A percentile compares a stretch with the other conserved stretches of the same genome.
These are phyloP conservation scores for Fomitopsis serialis DNA, from an alignment of 768 basidiomycete species.

Conservation along the genomic window DNA sequence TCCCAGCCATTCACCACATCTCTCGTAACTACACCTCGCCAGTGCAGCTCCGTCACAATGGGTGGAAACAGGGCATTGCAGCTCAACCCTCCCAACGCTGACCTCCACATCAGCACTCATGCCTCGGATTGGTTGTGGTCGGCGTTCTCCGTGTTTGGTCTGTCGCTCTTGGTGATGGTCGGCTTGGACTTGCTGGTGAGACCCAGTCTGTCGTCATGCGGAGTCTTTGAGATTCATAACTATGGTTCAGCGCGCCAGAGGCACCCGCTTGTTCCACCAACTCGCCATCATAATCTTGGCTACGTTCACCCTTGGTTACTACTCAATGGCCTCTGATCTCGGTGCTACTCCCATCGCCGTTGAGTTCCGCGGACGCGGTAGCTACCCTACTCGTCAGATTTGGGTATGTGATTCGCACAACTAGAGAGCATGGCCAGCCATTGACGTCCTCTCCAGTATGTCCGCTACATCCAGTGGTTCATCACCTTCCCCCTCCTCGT, in stretches of 20 bases:
- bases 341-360: slow-evolving; percentile 40
- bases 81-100: slow-evolving; percentile 31
- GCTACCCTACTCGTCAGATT: slow-evolving; percentile 30
- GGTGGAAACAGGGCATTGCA: slow-evolving; percentile 25
- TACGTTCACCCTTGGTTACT: slow-evolving; percentile 42
- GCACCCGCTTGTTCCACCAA: slow-evolving; percentile 45
- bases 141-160: slow-evolving; percentile 44
- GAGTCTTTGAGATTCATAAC: not conserved
- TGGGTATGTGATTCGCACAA: slow-evolving; percentile 30
- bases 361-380: slow-evolving; percentile 34
- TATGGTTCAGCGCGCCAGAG: slow-evolving; percentile 28
- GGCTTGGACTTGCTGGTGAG: slow-evolving; percentile 32
- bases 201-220: not conserved
- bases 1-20: not conserved
- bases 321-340: slow-evolving; percentile 52
- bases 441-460: slow-evolving; percentile 28
- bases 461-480: slow-evolving; percentile 47
- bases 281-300: slow-evolving; percentile 41
- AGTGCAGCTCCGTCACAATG: not conserved
- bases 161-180: slow-evolving; percentile 34
- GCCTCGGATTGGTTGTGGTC: slow-evolving; percentile 53
- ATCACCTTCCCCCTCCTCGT: slow-evolving; percentile 48
- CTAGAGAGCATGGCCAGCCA: not conserved
- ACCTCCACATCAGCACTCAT: slow-evolving; percentile 34
- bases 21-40: not conserved